Base-by-base conservation (phyloP, 768 basidiomycete genomes). In the Hypsizygus marmoreus region DNA sequence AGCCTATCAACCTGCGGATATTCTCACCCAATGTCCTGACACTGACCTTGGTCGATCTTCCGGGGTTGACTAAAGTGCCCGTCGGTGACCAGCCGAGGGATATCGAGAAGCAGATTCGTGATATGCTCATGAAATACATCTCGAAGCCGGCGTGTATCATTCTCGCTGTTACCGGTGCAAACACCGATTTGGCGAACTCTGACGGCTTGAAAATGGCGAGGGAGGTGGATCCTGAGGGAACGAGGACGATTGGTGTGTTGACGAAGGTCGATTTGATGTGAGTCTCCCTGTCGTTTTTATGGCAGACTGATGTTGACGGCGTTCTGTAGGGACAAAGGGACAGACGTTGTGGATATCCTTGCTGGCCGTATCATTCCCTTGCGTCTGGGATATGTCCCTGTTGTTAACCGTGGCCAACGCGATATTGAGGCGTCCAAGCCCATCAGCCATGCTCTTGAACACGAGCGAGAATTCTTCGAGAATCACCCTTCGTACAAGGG, bases 231-330 rank as follows among this genome's bases (percentile, higher is more conserved):
- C 95, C 95, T 2, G 95, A 98, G 47, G 97, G 97, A 23, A 88
- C 86, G 31, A 79, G 95, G 61, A 99, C 97, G 16, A 97, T 99
- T 54, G 97, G 97, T 78, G 97, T 99, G 14, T 71, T 98, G 59
- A 99, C 97, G 11, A 99, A 99, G 69, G 89, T 98, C 40, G 97
- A 99, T 67, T 74, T 99, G 53, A 99, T 99, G 97, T 95, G 56
- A 57, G 90, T 79, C 10, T 12, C 28, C 6, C 20, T 24, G 19
- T 47, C 14, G 23, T 23, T 14, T 25, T 40, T 47, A 12, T 8
- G 16, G 4, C 14, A 7, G 7, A 22, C 6, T 42, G 29, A 53
- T 40, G 48, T 31, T 52, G 22, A 51, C n/a, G 34, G 28, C 17
- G n/a, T 26, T 26, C 47, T 45, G n/a, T 48, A 95, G 92, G 92